Base-by-base conservation (phyloP, 2,329 filamentous ascomycete species). In the Fusarium sambucinum region DNA sequence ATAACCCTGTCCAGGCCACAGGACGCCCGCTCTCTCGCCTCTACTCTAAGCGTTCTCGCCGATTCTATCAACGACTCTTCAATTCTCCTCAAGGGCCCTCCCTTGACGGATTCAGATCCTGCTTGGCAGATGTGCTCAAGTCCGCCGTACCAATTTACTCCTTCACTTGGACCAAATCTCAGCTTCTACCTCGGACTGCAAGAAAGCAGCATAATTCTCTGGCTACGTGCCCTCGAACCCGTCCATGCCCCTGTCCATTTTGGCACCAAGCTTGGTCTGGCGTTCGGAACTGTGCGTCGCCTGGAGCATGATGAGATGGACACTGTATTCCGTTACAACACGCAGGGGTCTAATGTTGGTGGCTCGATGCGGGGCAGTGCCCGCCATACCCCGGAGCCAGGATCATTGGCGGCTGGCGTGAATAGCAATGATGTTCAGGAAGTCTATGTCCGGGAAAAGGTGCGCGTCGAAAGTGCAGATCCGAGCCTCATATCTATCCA, bases 391-490 rank as follows among this genome's bases (percentile, higher is more conserved):
- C 68, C 70, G 27, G 72, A 74, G 32, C 68, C 70, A n/a, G 53
- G 62, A 33, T 62, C 73, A 14, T 48, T 63, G 13, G 57, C 66
- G 5, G 57, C 70, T 10, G 61, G 64, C 21, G 68, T 68, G 32
- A 69, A 71, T 17, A 59, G 41, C 29, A 65, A 54, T 41, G 73
- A 75, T 35, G 64, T 78, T 32, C 77, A 79, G 4, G 89, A 96
- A 64, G 94, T 97, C 4, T 90, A 89, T 68, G 95, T 98, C 45
- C 89, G 90, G 70, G 95, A 97, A 77, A 97, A 97, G 81, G 87
- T 97, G 6, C 86, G 92, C 40, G 90, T 97, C 3, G 94, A 97
- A 78, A 95, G 89, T 73, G 92, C 94, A 56, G 94, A 98, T 77
- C 95, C 95, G 2, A 94, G 89, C 72, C 77, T 97, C 68, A 89